Base-by-base conservation (phyloP, 2,329 filamentous ascomycete species). In the Colletotrichum scovillei region DNA sequence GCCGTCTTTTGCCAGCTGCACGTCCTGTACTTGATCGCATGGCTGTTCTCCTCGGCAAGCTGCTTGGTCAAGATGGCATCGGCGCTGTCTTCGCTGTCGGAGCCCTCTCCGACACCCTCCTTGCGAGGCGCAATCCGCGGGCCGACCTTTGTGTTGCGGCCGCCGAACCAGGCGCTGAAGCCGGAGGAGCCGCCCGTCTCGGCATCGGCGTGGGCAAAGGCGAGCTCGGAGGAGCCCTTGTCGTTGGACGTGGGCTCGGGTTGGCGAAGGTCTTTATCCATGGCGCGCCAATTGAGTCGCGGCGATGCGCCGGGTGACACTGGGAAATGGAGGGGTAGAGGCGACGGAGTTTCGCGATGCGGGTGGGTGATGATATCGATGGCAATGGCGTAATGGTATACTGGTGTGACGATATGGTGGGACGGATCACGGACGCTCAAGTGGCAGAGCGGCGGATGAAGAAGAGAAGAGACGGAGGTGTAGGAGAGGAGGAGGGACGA, bases 1-100 rank as follows among this genome's bases (percentile, higher is more conserved):
- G 95, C 95, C 66, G 95, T 98, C 93, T 98, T 98, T 80, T 94
- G 93, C 95, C 95, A 98, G 77, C 92, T 95, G 84, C 95, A 98
- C 52, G 95, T 97, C 74, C 95, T 89, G 81, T 98, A 98, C 84
- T 97, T 92, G 82, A 98, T 98, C 12, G 92, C 91, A 82, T 93
- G 92, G 64, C 91, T 92, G 32, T 91, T 88, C 82, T 98, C 95
- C 74, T 93, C 81, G 66, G 92, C 94, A 75, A 96, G 90, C 84
- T 97, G 95, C 83, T 87, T 87, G 75, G 83, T 80, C n/a, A 90
- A 80, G 58, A 90, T 88, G 19, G 84, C 85, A 53, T 85, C 81
- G 77, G 85, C 86, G 58, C 83, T 86, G 42, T 88, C 83, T 24
- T 86, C 84, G 60, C 80, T 84, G 56, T 87, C 84, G 8, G 85